Conservation (phyloP, 2,329 filamentous ascomycete species). For the Paraphaeosphaeria sporulosa region DNA sequence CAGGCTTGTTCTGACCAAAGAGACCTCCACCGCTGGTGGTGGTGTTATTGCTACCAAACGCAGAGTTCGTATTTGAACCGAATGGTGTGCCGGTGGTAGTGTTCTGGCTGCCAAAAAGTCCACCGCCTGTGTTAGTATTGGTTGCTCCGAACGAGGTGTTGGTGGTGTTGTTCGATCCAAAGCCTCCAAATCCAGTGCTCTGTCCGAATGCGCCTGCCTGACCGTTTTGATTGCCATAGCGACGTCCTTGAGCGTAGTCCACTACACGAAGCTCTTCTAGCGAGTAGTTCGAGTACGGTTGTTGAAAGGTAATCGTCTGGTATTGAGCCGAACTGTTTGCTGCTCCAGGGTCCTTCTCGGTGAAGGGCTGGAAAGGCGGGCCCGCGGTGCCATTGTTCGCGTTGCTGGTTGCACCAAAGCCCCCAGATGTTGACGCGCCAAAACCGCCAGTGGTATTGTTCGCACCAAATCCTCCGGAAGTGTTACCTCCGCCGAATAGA, state of each 20-base stretch:
- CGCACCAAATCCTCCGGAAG: conserved; percentile 43
- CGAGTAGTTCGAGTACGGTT: conserved; percentile 87
- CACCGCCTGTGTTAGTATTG: conserved; percentile 48
- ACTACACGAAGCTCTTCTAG: conserved; percentile 73
- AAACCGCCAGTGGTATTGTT: conserved; percentile 30
- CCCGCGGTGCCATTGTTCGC: conserved; percentile 68
- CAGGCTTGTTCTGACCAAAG: conserved; percentile 46
- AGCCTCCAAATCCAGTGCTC: conserved; percentile 63
- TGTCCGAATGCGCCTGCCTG: conserved; percentile 84
- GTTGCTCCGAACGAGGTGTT: conserved; percentile 57
- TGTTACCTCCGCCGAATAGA: conserved; percentile 24
- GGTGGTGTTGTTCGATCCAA: conserved; percentile 47
- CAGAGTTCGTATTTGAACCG: conserved; percentile 41
- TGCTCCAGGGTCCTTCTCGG: conserved; percentile 73
- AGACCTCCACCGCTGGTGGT: conserved; percentile 37
- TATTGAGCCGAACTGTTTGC: conserved; percentile 67
- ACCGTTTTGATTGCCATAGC: conserved; percentile 81
- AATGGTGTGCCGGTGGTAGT: conserved; percentile 46
- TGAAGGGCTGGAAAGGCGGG: conserved; percentile 70
- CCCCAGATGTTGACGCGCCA: conserved; percentile 25
- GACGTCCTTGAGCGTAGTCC: conserved; percentile 88
- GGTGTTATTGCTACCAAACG: conserved; percentile 33
- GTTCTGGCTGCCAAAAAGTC: conserved; percentile 54
- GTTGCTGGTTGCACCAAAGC: conserved; percentile 40
- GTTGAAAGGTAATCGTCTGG: conserved; percentile 81